Conservation (phyloP, 2,329 filamentous ascomycete genomes). For the Chrysoporthe puriensis region DNA sequence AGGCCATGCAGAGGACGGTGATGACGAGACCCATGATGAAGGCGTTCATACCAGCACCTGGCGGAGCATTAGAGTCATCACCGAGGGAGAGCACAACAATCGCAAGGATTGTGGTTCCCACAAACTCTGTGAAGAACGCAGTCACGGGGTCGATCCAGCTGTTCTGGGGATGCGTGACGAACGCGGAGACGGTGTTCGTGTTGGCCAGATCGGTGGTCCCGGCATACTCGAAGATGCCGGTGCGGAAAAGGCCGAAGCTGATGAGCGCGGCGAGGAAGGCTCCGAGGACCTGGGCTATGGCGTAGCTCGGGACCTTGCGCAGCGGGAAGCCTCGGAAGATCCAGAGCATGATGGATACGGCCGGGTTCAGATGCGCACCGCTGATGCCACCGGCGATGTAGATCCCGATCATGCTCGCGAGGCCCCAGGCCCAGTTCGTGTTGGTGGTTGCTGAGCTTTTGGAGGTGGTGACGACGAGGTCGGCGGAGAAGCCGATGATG, state of each 20-base stretch:
- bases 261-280: slow-evolving; percentile 54
- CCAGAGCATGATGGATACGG: slow-evolving; percentile 48
- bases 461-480: slow-evolving; percentile 47
- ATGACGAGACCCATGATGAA: slow-evolving; percentile 52
- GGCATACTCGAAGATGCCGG: slow-evolving; percentile 38
- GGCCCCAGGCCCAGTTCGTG: slow-evolving; percentile 53
- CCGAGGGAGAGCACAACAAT: slow-evolving; percentile 48
- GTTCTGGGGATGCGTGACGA: slow-evolving; percentile 49
- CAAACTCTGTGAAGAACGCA: slow-evolving; percentile 53
- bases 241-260: slow-evolving; percentile 48
- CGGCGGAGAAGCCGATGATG: slow-evolving; percentile 53
- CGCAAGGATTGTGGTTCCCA: slow-evolving; percentile 45
- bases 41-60: slow-evolving; percentile 55
- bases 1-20: slow-evolving; percentile 41
- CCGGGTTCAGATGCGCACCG: slow-evolving; percentile 50
- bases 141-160: slow-evolving; percentile 41
- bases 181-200: slow-evolving; percentile 41
- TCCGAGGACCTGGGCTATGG: slow-evolving; percentile 55
- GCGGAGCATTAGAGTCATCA: slow-evolving; percentile 50
- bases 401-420: slow-evolving; percentile 56
- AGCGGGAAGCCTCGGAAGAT: slow-evolving; percentile 58
- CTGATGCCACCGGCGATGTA: slow-evolving; percentile 52
- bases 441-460: slow-evolving; percentile 42
- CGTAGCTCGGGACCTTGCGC: slow-evolving; percentile 53
- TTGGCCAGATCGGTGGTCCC: slow-evolving; percentile 29